These are phyloP conservation scores for Aspergillus melleus DNA, from an alignment of 2,329 filamentous ascomycete genomes.

Conservation along the genomic window DNA sequence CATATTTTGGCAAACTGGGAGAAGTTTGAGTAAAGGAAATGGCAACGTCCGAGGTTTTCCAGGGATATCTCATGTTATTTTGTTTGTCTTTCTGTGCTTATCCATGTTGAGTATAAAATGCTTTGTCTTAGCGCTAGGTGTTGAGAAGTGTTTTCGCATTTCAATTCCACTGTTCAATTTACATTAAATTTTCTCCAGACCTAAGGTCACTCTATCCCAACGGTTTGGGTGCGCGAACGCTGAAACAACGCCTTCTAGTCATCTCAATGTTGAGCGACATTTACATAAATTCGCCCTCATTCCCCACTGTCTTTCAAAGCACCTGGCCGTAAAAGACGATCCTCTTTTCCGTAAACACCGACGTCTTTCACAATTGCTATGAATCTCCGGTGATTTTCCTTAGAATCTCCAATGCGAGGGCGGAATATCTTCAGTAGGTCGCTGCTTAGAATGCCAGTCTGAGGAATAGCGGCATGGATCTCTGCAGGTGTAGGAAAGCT, in stretches of 20 bases:
- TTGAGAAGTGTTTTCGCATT: background rate
- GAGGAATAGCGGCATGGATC: slow-evolving; percentile 49
- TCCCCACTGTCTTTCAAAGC: slow-evolving; percentile 30
- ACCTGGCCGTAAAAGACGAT: slow-evolving; percentile 42
- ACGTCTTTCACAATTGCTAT: slow-evolving; percentile 48
- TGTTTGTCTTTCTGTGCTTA: background rate
- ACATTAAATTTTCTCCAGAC: background rate
- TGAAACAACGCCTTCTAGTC: background rate
- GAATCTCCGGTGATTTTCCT: slow-evolving; percentile 43
- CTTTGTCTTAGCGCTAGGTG: slow-evolving; percentile 3
- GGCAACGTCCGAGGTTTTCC: slow-evolving; percentile 22
- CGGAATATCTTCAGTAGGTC: slow-evolving; percentile 47
- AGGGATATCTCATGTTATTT: slow-evolving; percentile 9
- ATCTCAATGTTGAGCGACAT: background rate
- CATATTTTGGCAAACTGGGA: slow-evolving; percentile 78
- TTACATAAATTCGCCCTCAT: background rate
- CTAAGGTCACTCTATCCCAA: background rate
- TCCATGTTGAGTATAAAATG: background rate
- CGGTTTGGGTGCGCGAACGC: background rate
- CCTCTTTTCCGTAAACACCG: slow-evolving; percentile 44
- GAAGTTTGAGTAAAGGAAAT: slow-evolving; percentile 56
- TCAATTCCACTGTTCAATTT: background rate
- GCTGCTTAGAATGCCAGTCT: slow-evolving; percentile 45
- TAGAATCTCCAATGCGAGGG: slow-evolving; percentile 42
- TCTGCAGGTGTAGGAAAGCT: slow-evolving; percentile 48